phyloP scores from a whole-genome alignment of 768 basidiomycete genomes.

The Clitopilus hobsonii region DNA sequence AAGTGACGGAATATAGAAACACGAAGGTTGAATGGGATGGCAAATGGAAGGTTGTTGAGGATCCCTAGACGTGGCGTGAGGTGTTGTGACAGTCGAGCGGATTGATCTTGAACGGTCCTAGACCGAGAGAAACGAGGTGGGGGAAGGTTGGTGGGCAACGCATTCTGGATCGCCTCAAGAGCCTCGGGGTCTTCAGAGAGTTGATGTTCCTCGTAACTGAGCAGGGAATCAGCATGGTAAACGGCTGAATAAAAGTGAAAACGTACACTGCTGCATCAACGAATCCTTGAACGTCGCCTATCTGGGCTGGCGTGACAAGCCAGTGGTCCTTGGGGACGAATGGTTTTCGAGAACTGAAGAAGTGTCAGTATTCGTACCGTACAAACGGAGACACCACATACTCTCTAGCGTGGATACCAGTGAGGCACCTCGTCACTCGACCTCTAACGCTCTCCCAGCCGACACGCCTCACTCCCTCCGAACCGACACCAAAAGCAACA shows the following conservation, averaged over 20 bases:
- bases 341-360: constrained; percentile 66
- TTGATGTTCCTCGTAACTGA: constrained; percentile 64
- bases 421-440: constrained; percentile 71
- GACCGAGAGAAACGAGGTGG: not conserved
- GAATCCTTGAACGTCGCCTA: constrained; percentile 51
- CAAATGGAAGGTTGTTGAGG: constrained; percentile 93
- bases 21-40: constrained; percentile 89
- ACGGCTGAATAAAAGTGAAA: not conserved
- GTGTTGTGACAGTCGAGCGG: constrained; percentile 68
- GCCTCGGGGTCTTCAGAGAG: constrained; percentile 19
- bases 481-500: not conserved
- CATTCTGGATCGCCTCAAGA: not conserved
- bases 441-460: constrained; percentile 72
- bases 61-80: constrained; percentile 85
- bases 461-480: constrained; percentile 31
- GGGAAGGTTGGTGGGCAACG: constrained; percentile 3
- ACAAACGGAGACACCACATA: constrained; percentile 31
- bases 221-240: not conserved
- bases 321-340: constrained; percentile 86
- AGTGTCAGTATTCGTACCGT: constrained; percentile 6
- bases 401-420: constrained; percentile 87
- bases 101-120: constrained; percentile 8
- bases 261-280: constrained; percentile 83
- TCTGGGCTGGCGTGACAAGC: constrained; percentile 50
- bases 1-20: constrained; percentile 88